Evolutionary conservation across 129 eudicot species (phyloP).

Genomic region (Heracleum sosnowskyi): DNA sequence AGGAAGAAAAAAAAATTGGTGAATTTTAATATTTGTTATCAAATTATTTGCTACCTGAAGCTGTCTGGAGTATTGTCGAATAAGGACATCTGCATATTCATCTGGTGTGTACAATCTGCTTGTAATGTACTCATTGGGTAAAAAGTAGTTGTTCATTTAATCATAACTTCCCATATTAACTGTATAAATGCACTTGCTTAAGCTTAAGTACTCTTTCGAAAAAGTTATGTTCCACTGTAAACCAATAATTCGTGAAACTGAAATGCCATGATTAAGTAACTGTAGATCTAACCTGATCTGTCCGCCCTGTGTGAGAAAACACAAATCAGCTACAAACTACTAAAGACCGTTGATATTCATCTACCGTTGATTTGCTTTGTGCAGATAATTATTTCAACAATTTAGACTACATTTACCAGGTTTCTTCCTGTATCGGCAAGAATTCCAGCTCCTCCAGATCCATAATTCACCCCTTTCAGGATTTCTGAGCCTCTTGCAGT

Average conservation of each 20-base stretch:
- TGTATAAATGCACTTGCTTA: constrained; percentile 30
- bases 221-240: constrained; percentile 15
- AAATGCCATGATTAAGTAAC: constrained; percentile 28
- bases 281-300: constrained; percentile 36
- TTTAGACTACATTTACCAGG: constrained; percentile 6
- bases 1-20: no score
- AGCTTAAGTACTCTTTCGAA: constrained; percentile 34
- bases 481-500: constrained; percentile 17
- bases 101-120: constrained; percentile 18
- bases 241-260: constrained; percentile 19
- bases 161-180: constrained; percentile 39
- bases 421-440: constrained; percentile 22
- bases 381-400: neutral
- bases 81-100: constrained; percentile 22
- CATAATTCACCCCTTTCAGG: constrained; percentile 27
- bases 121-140: constrained; percentile 16
- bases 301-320: constrained; percentile 30
- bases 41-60: constrained; percentile 20
- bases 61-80: constrained; percentile 24
- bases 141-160: constrained; percentile 38
- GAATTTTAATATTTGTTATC: neutral
- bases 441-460: constrained; percentile 39
- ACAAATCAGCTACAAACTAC: neutral
- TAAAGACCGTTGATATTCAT: neutral
- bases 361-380: neutral